Evolutionary conservation across 768 basidiomycete species (phyloP).

Genomic region (Collybiopsis luxurians): DNA sequence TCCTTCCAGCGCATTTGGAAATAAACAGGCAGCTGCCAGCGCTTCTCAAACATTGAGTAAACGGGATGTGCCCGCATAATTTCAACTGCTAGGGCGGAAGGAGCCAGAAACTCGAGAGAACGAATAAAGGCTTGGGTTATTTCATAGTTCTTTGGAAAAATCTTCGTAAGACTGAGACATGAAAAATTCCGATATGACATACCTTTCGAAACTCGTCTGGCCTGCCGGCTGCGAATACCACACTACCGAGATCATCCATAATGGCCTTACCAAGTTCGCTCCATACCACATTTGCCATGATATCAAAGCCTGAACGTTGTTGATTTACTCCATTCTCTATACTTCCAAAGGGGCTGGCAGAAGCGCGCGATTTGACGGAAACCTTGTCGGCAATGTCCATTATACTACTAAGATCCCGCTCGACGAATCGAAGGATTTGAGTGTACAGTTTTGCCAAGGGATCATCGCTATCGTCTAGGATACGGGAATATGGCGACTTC

Average conservation of each 20-base stretch:
- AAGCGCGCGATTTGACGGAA: constrained; percentile 41
- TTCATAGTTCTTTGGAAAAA: constrained; percentile 66
- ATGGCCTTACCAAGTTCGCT: constrained; percentile 78
- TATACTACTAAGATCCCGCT: constrained; percentile 68
- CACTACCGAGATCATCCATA: constrained; percentile 77
- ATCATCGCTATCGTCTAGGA: constrained; percentile 66
- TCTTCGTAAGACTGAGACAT: constrained; percentile 5
- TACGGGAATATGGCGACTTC: constrained; percentile 37
- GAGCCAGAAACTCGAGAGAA: constrained; percentile 79
- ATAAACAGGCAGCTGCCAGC: constrained; percentile 97
- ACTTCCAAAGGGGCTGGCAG: constrained; percentile 2
- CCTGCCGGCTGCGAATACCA: constrained; percentile 89
- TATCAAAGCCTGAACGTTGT: constrained; percentile 58
- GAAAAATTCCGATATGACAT: constrained; percentile 18
- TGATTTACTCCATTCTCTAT: constrained; percentile 6
- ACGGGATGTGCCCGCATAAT: constrained; percentile 71
- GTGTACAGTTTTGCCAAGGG: constrained; percentile 78
- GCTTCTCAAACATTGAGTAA: constrained; percentile 69
- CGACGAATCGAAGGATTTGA: constrained; percentile 76
- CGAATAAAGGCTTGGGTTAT: constrained; percentile 80
- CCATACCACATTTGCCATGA: constrained; percentile 89
- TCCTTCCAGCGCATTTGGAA: constrained; percentile 98
- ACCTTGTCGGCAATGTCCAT: constrained; percentile 77
- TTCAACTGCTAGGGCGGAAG: constrained; percentile 66
- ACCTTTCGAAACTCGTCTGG: constrained; percentile 91